These are phyloP conservation scores for Blepharisma stoltei DNA, from an alignment of 73 alveolate species.

Conservation along the genomic window DNA sequence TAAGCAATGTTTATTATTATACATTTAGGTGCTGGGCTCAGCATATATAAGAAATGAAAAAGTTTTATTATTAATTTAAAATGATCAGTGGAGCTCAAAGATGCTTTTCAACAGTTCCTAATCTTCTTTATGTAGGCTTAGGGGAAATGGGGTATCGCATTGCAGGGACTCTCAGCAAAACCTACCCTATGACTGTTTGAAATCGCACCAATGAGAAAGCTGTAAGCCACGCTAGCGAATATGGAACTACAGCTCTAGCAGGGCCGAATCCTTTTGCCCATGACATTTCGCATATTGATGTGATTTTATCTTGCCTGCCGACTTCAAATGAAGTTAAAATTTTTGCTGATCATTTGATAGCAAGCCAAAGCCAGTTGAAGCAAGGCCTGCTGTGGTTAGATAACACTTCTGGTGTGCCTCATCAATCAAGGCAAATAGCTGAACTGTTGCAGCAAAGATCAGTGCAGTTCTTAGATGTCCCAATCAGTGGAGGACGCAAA, in stretches of 20 bases:
- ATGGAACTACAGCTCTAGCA: slow-evolving; percentile 19
- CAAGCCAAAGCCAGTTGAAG: not conserved
- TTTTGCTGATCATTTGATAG: slow-evolving; percentile 20
- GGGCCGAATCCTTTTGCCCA: slow-evolving; percentile 31
- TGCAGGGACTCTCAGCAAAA: slow-evolving; percentile 6
- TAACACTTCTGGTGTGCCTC: slow-evolving; percentile 29
- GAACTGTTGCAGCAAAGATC: not conserved
- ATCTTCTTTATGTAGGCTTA: slow-evolving; percentile 45
- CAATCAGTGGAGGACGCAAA: slow-evolving; percentile 31
- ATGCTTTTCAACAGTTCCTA: slow-evolving; percentile 10
- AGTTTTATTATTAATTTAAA: too few relatives aligned
- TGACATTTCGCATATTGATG: slow-evolving; percentile 13
- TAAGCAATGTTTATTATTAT: too few relatives aligned
- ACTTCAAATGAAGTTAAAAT: slow-evolving; percentile 22
- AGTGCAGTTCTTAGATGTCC: slow-evolving; percentile 30
- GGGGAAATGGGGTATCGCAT: slow-evolving; percentile 35
- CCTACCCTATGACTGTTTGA: slow-evolving; percentile 26
- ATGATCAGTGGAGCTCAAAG: too few relatives aligned
- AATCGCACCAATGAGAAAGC: slow-evolving; percentile 21
- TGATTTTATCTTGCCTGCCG: slow-evolving; percentile 28
- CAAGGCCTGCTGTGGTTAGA: not conserved
- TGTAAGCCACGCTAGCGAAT: not conserved
- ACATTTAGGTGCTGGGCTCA: too few relatives aligned
- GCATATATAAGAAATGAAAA: too few relatives aligned
- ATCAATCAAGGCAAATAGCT: slow-evolving; percentile 12